phyloP scores from a whole-genome alignment of 768 basidiomycete species.

The Naganishia onofrii region DNA sequence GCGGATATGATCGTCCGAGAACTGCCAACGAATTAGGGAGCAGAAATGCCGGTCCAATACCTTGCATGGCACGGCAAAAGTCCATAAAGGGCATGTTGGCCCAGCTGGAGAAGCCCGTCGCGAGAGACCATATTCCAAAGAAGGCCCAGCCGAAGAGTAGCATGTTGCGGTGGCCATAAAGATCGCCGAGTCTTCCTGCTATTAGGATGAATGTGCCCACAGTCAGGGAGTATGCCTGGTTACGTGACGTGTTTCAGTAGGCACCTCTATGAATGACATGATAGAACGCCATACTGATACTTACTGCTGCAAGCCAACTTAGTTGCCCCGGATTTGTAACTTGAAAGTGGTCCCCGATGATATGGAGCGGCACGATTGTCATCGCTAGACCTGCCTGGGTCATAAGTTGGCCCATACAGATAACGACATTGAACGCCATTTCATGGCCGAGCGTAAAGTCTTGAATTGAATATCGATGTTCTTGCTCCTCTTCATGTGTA shows the following conservation, averaged over 20 bases:
- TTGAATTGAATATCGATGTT: slow-evolving; percentile 31
- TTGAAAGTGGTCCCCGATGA: slow-evolving; percentile 36
- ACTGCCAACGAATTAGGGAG: slow-evolving; percentile 40
- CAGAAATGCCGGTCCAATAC: slow-evolving; percentile 38
- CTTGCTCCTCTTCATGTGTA: background rate
- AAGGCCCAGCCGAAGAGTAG: slow-evolving; percentile 28
- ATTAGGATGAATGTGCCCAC: slow-evolving; percentile 39
- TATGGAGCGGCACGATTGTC: slow-evolving; percentile 36
- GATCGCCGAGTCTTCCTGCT: slow-evolving; percentile 38
- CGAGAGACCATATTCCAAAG: slow-evolving; percentile 27
- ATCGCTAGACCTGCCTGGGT: slow-evolving; percentile 40
- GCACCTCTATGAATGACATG: background rate
- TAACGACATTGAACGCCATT: slow-evolving; percentile 30
- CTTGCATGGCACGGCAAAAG: slow-evolving; percentile 37
- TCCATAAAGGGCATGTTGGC: slow-evolving; percentile 33
- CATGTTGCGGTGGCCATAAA: slow-evolving; percentile 33
- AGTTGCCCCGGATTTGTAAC: slow-evolving; percentile 34
- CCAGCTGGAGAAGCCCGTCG: background rate
- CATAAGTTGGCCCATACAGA: slow-evolving; percentile 36
- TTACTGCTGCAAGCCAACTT: slow-evolving; percentile 38
- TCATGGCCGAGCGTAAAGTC: slow-evolving; percentile 31
- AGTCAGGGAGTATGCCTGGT: slow-evolving; percentile 33
- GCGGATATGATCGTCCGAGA: slow-evolving; percentile 39
- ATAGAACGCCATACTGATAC: background rate
- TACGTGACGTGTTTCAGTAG: background rate